These are phyloP conservation scores for Yarrowia divulgata DNA, from an alignment of 805 yeast genomes.

Conservation along the genomic window DNA sequence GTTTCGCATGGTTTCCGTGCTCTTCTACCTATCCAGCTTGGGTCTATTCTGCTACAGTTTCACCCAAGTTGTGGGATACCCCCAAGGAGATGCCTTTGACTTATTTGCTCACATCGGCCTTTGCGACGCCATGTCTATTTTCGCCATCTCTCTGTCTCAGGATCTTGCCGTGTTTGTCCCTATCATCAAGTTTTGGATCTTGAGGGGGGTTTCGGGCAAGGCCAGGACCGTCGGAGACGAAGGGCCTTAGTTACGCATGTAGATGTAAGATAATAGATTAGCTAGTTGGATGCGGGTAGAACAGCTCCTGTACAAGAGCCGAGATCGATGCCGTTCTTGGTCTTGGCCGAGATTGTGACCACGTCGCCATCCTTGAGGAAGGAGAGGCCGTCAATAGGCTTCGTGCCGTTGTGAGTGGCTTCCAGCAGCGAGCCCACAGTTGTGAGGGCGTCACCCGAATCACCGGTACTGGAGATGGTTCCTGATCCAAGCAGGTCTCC, in stretches of 20 bases:
- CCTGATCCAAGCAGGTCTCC: constrained; percentile 48
- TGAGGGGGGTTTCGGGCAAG: constrained; percentile 11
- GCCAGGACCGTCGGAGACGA: no score
- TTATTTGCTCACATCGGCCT: constrained; percentile 42
- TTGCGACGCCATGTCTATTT: constrained; percentile 42
- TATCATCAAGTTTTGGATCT: constrained; percentile 21
- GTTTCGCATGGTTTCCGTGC: constrained; percentile 40
- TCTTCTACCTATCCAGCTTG: constrained; percentile 41
- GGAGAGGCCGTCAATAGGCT: constrained; percentile 6
- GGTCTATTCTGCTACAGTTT: constrained; percentile 35
- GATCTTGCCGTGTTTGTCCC: constrained; percentile 41
- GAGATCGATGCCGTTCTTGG: constrained; percentile 5
- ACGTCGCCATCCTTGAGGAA: constrained; percentile 24
- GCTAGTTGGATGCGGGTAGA: not conserved
- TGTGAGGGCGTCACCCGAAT: constrained; percentile 36
- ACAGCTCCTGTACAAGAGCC: constrained; percentile 26
- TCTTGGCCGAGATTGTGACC: constrained; percentile 28
- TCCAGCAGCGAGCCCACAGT: constrained; percentile 45
- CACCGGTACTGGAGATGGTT: constrained; percentile 43
- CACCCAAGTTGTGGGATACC: constrained; percentile 40
- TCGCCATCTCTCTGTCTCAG: constrained; percentile 41
- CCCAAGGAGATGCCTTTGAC: constrained; percentile 41
- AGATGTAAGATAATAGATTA: not conserved
- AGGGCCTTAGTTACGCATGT: no score
- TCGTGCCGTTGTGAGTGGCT: constrained; percentile 42